Evolutionary conservation across 2,329 filamentous ascomycete species (phyloP), one percentile per base, ranked within the genome.

Genomic region (Colletotrichum nymphaeae): DNA sequence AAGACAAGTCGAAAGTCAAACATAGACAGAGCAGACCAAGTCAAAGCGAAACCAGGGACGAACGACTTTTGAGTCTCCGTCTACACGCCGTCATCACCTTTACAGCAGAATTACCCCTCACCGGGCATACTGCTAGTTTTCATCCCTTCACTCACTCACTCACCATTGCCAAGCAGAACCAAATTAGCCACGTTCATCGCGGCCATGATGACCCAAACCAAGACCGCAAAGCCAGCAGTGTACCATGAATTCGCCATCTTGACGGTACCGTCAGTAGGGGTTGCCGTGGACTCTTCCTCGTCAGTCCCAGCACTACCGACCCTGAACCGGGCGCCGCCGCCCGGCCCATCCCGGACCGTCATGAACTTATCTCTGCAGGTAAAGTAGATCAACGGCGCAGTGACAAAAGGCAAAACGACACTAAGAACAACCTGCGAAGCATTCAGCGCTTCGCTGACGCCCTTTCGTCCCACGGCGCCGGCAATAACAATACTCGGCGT

Each of bases 401-500:
- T 91, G n/a, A 96, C 90, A 79, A 97, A 95, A 0, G 95, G 95
- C 64, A 97, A 81, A 14, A 95, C 93, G 12, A 95, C 88, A 77
- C 92, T 94, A 16, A 97, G 86, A 0, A 90, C 93, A 7, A 97
- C 94, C 81, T 97, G 95, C 3, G 89, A 92, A 0, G 89, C 95
- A 32, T 93, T 94, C 35, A 97, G 84, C 0, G 94, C 93, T 5
- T 88, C 88, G 57, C 91, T 91, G 4, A 97, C 85, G 0, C 94
- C 94, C 0, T 90, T 81, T 26, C 90, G 88, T 0, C 95, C 95
- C 0, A 97, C 91, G 0, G 94, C 93, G 0, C 89, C 95, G 0
- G 95, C 95, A 73, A 97, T 95, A 79, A 97, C 91, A 81, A 97
- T 95, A 72, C 90, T 92, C 0, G 95, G 95, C 1, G 92, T 92